Conservation (phyloP, 2,329 filamentous ascomycete genomes). For the Aspergillus brasiliensis region DNA sequence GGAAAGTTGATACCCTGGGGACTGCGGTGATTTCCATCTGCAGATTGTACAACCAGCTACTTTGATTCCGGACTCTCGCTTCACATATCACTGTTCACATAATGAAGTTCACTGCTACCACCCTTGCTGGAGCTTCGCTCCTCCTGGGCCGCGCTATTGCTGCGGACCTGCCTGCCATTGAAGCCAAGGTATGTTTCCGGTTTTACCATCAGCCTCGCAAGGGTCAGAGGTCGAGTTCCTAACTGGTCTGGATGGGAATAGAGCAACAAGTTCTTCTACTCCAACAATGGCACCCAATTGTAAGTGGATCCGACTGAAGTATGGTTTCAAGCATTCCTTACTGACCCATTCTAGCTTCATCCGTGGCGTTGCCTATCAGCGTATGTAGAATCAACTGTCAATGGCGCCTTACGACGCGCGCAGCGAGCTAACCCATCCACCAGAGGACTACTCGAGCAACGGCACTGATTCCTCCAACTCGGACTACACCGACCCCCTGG, state of each 20-base stretch:
- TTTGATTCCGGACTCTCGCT: conserved; percentile 14
- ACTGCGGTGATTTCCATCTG: conserved; percentile 13
- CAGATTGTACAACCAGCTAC: conserved; percentile 12
- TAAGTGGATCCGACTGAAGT: conserved; percentile 36
- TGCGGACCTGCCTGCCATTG: conserved; percentile 58
- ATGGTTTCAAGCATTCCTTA: not conserved
- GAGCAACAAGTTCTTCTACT: conserved; percentile 87
- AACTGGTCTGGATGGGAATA: conserved; percentile 31
- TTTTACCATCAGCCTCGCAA: conserved; percentile 3
- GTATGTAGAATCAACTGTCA: conserved; percentile 32
- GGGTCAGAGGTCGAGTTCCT: not conserved
- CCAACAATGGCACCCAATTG: conserved; percentile 76
- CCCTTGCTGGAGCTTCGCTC: conserved; percentile 56
- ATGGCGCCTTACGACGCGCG: not conserved
- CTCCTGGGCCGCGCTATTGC: conserved; percentile 55
- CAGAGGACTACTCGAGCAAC: conserved; percentile 50
- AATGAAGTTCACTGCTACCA: conserved; percentile 57
- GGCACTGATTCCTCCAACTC: conserved; percentile 42
- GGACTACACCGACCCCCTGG: conserved; percentile 77
- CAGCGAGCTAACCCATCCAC: conserved; percentile 44
- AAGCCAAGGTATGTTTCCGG: conserved; percentile 61
- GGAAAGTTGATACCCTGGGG: conserved; percentile 11
- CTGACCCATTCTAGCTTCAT: conserved; percentile 62
- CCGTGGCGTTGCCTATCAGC: conserved; percentile 93
- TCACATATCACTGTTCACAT: conserved; percentile 28